Base-by-base conservation (phyloP, 2,329 filamentous ascomycete species). In the Hypoxylon sp. region DNA sequence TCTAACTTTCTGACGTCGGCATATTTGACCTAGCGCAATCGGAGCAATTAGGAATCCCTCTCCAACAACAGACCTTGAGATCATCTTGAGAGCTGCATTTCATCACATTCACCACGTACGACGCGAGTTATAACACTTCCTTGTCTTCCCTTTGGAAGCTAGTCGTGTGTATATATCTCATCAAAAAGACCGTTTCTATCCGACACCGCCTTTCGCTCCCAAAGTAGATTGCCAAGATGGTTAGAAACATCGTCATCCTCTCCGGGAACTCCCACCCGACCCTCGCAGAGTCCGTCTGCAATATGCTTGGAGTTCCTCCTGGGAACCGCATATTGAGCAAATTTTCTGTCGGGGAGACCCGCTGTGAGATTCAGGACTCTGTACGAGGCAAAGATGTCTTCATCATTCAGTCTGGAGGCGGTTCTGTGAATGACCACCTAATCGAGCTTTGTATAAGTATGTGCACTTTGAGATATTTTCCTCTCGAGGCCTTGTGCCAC, bases 351-450 rank as follows among this genome's bases (percentile, higher is more conserved):
- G 96, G 96, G 74, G 96, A 98, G 84, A 97, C 93, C 74, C 90
- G 95, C 61, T 95, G 97, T 71, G 96, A 98, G 82, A 97, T 99
- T 77, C 88, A 94, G 80, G 96, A 99, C 81, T 97, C 94, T 13
- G 96, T 99, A 57, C 92, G 96, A 75, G 96, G 93, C 75, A 99
- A 99, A 81, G 96, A 99, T 89, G 96, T 98, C 80, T 99, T 97
- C 84, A 98, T 98, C 79, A 94, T 99, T 77, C 95, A 98, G 82
- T 96, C 94, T 46, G 94, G 94, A 74, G 93, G 93, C 74, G 94
- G 94, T 71, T 92, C 92, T 76, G 93, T 98, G 82, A 99, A 99
- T 80, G 96, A 99, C 82, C 91, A 97, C 82, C 89, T 99, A 72
- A 92, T 99, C 84, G 96, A 99, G 79, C 90, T 98, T 54, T 92